Evolutionary conservation across 169 alveolate species (phyloP).

Genomic region (Cryptosporidium sp.): DNA sequence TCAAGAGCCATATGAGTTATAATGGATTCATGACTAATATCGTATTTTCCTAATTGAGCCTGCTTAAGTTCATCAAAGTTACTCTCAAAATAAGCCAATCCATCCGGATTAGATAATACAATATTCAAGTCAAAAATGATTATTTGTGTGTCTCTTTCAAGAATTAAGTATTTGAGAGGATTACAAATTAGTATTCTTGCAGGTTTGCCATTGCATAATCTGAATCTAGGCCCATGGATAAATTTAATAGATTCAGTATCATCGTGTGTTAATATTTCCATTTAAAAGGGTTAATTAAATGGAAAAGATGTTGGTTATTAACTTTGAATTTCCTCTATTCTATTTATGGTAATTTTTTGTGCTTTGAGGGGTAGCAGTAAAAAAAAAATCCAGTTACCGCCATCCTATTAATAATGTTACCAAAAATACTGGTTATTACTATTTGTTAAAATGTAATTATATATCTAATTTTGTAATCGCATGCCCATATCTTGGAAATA

Average conservation of each 20-base stretch:
- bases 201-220: not conserved
- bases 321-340: not conserved
- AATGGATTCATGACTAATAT: not conserved
- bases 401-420: not conserved
- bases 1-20: conserved; percentile 19
- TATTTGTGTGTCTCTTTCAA: conserved; percentile 23
- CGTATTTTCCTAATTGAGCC: not conserved
- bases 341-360: not conserved
- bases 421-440: not conserved
- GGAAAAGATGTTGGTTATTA: not conserved
- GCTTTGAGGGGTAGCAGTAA: not conserved
- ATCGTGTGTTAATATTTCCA: conserved; percentile 62
- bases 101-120: not conserved
- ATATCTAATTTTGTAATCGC: conserved; percentile 46
- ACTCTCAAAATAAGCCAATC: conserved; percentile 2
- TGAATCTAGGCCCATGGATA: conserved; percentile 62
- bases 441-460: not conserved
- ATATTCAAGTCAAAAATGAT: conserved; percentile 8
- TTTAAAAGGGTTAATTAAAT: not conserved
- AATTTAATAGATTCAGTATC: conserved; percentile 51
- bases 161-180: conserved; percentile 20
- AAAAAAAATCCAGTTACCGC: conserved; percentile 6
- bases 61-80: not conserved
- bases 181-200: conserved; percentile 45
- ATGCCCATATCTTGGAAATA: conserved; percentile 60